Evolutionary conservation across 2,329 filamentous ascomycete genomes (phyloP), one percentile per base, ranked within the genome.

Genomic region (Arthroderma uncinatum): DNA sequence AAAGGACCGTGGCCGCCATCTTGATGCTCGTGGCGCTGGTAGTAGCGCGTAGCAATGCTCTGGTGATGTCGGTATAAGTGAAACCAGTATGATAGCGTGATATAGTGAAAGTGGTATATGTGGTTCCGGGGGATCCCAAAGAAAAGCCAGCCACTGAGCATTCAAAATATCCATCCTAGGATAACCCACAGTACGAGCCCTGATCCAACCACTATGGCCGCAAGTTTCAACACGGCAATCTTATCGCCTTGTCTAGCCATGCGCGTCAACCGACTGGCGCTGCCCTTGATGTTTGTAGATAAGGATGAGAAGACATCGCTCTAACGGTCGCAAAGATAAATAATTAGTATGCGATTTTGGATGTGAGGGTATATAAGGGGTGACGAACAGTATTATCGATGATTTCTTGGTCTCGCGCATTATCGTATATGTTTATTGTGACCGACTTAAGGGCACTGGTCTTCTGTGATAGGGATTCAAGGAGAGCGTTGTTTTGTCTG

Each of bases 371-470:
- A 23, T 10, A 34, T 19, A 34, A 28, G 6, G 7, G 56, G 53
- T 23, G 54, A 74, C 82, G 58, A 79, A 94, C 89, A 39, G 88
- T 92, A 67, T 83, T 84, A 73, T 98, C 89, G 64, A 98, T 87
- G 62, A 95, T 82, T 63, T 87, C 83, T 66, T 97, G 92, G 65
- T 88, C 83, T 58, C 89, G 83, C 53, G 93, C 93, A 70, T 93
- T 90, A 75, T 97, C 91, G 79, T 97, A 96, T 68, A 98, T 98
- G 76, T 98, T 90, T 63, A 97, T 83, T 42, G 93, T 98, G 54
- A 98, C 89, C 72, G 87, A 88, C 68, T 92, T 89, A 62, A 98
- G 82, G 55, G 90, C 89, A 16, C 88, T 88, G 57, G 97, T 91
- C 76, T 98, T 98, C 63, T 83, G 81, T 14, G 87, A 87, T 37